These are phyloP conservation scores for Kwoniella sp. DNA, from an alignment of 768 basidiomycete genomes.

Conservation along the genomic window DNA sequence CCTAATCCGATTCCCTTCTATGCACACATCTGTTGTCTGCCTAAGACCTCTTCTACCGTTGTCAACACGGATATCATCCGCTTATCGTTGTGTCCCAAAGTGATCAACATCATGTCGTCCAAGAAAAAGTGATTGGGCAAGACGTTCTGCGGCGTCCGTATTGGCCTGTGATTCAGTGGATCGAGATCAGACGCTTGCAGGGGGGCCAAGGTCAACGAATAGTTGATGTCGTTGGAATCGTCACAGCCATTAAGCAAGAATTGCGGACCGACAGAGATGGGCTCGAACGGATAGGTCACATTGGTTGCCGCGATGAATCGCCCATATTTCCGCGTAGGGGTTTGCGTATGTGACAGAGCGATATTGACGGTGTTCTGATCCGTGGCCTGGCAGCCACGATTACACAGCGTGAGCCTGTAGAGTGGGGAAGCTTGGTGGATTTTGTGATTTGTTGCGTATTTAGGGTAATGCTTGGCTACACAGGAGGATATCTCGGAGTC, in stretches of 20 bases:
- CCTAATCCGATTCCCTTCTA: neutral
- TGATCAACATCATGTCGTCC: constrained; percentile 26
- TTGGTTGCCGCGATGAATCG: constrained; percentile 23
- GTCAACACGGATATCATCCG: constrained; percentile 14
- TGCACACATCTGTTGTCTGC: constrained; percentile 19
- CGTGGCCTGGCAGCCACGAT: constrained; percentile 17
- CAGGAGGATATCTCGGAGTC: neutral
- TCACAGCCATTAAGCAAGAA: constrained; percentile 13
- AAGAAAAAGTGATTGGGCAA: constrained; percentile 26
- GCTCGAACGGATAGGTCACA: constrained; percentile 17
- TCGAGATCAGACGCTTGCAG: constrained; percentile 11
- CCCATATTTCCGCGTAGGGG: constrained; percentile 13
- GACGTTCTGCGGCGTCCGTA: neutral
- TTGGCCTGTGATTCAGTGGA: neutral
- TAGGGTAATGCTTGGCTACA: neutral
- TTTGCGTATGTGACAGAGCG: constrained; percentile 13
- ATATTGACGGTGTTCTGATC: constrained; percentile 22
- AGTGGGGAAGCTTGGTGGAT: constrained; percentile 24
- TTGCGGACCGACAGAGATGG: constrained; percentile 25
- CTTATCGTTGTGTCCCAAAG: constrained; percentile 19
- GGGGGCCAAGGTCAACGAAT: constrained; percentile 15
- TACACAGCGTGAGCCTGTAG: constrained; percentile 23
- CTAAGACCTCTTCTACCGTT: constrained; percentile 13
- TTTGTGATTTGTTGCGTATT: neutral
- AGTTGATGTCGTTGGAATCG: constrained; percentile 21